Conservation (phyloP, 768 basidiomycete genomes). For the Mycena indigotica region DNA sequence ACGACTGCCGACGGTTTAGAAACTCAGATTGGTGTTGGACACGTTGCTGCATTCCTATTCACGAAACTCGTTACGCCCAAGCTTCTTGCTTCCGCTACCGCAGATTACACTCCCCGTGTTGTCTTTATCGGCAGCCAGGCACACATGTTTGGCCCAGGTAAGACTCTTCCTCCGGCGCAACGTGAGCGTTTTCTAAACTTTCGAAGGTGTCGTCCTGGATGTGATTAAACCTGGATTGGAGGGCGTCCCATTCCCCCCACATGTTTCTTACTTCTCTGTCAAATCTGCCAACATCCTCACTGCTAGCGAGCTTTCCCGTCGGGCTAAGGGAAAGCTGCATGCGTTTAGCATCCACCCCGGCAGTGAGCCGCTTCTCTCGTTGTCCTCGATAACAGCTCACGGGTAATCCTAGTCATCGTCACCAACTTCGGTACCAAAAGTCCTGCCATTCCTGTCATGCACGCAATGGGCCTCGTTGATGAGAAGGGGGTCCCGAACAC, state of each 20-base stretch:
- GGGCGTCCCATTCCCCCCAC: not conserved
- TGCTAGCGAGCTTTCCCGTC: not conserved
- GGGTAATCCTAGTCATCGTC: conserved; percentile 1
- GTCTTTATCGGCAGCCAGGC: not conserved
- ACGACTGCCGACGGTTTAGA: not conserved
- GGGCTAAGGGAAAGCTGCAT: not conserved
- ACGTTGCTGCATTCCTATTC: not conserved
- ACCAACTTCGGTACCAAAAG: conserved; percentile 7
- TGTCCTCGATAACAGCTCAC: not conserved
- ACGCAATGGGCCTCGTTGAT: conserved; percentile 2
- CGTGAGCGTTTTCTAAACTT: too few relatives aligned
- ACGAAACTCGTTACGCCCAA: not conserved
- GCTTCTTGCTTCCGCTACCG: not conserved
- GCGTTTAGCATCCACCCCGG: conserved; percentile 8
- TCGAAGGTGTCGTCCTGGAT: not conserved
- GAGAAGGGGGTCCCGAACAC: not conserved
- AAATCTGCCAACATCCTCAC: not conserved
- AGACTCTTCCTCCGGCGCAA: too few relatives aligned
- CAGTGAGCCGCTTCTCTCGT: not conserved
- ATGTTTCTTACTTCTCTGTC: not conserved
- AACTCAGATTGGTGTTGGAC: not conserved
- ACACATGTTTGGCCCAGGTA: not conserved
- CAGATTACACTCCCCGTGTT: not conserved
- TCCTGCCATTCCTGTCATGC: not conserved
- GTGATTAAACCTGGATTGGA: not conserved